A percentile compares a stretch with the other conserved stretches of the same genome.
These are phyloP conservation scores for Carex kokanica DNA, from an alignment of 176 grass and related monocot genomes.

Conservation along the genomic window DNA sequence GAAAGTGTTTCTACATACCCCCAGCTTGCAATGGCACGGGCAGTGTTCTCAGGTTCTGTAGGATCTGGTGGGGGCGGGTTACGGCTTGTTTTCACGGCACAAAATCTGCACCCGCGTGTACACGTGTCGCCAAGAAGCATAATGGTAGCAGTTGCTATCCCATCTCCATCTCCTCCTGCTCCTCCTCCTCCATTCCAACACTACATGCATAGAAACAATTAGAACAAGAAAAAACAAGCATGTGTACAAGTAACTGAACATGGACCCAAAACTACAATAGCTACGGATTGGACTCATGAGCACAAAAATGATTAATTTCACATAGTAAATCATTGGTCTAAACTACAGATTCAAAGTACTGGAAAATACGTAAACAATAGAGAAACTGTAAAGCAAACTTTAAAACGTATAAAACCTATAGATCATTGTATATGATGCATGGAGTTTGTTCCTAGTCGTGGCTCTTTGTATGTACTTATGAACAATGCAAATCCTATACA, in stretches of 20 bases:
- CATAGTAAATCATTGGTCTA: not conserved
- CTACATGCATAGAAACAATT: slow-evolving; percentile 21
- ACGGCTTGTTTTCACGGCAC: slow-evolving; percentile 78
- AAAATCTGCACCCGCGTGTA: slow-evolving; percentile 85
- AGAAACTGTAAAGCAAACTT: no score
- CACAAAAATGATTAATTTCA: not conserved
- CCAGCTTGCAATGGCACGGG: slow-evolving; percentile 63
- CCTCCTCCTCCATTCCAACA: slow-evolving; percentile 91
- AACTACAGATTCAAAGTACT: not conserved
- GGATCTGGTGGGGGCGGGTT: slow-evolving; percentile 54
- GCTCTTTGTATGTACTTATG: not conserved
- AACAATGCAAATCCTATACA: no score
- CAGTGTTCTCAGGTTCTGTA: slow-evolving; percentile 67
- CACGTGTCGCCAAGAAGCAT: slow-evolving; percentile 93
- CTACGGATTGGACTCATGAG: not conserved
- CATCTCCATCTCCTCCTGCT: slow-evolving; percentile 67
- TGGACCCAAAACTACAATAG: not conserved
- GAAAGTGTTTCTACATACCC: slow-evolving; percentile 36
- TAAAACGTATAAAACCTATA: not conserved
- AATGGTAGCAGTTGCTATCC: slow-evolving; percentile 78
- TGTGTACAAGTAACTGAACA: not conserved
- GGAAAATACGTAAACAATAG: no score
- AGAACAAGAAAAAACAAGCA: not conserved
- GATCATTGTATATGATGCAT: not conserved
- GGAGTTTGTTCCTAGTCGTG: not conserved